A percentile compares a stretch with the other conserved stretches of the same genome.
Conservation (phyloP, 2,329 filamentous ascomycete genomes). For the Fusarium torulosum region DNA sequence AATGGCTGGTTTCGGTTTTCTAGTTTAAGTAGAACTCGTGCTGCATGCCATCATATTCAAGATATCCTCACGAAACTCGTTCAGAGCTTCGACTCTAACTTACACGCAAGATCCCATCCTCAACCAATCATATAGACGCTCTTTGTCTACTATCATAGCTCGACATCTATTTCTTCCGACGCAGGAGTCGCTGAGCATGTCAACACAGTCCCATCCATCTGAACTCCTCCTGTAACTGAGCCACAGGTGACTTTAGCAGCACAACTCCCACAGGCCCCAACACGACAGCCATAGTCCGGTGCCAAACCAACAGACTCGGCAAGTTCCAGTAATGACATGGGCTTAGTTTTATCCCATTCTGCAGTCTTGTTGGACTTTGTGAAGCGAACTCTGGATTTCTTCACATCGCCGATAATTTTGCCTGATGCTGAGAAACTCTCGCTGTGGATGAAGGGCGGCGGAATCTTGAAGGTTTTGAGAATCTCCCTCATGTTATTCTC, state of each 20-base stretch:
- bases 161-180: not conserved
- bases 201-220: not conserved
- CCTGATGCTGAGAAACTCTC: conserved; percentile 10
- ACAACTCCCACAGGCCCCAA: not conserved
- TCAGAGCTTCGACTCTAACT: no score
- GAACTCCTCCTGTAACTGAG: conserved; percentile 1
- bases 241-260: not conserved
- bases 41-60: no score
- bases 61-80: no score
- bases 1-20: no score
- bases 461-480: not conserved
- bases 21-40: no score
- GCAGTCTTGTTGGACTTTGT: conserved; percentile 7
- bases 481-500: not conserved
- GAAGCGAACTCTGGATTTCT: conserved; percentile 8
- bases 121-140: no score
- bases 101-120: no score
- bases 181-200: not conserved
- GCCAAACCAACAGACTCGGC: conserved; percentile 10
- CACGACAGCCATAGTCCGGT: not conserved
- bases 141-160: not conserved
- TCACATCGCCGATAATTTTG: not conserved
- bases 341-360: not conserved
- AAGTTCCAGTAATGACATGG: conserved; percentile 8
- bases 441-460: conserved; percentile 3